Conservation (phyloP, 192 early-diverging fungal genomes). For the Backusella australiensis region DNA sequence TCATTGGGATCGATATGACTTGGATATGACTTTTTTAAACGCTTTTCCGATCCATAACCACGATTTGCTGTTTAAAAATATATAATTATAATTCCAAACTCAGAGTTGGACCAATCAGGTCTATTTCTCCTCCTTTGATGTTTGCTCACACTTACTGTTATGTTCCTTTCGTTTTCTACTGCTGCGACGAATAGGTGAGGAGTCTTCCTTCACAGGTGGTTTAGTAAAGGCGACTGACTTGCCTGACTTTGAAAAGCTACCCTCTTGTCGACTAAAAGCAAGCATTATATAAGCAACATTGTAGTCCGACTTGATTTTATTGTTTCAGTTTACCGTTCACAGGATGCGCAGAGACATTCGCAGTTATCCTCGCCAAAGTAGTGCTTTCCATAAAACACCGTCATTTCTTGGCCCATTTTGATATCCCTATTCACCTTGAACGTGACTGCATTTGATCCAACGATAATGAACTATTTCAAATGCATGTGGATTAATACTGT, state of each 20-base stretch:
- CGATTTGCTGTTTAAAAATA: background rate
- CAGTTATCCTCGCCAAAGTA: conserved; percentile 62
- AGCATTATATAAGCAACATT: background rate
- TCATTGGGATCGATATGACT: background rate
- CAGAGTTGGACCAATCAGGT: background rate
- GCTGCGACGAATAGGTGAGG: background rate
- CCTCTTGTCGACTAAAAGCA: background rate
- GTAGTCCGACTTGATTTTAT: background rate
- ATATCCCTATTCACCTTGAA: conserved; percentile 53
- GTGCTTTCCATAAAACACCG: conserved; percentile 54
- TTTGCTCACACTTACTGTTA: background rate
- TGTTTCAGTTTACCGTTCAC: conserved; percentile 39
- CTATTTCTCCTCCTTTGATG: background rate
- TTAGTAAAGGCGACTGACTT: background rate
- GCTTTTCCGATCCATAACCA: background rate
- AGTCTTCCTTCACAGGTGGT: no score
- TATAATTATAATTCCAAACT: background rate
- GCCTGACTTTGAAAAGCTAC: background rate
- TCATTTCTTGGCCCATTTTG: conserved; percentile 56
- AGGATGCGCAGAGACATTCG: conserved; percentile 59
- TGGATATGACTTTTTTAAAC: background rate
- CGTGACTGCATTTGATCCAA: conserved; percentile 47
- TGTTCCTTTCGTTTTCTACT: background rate
- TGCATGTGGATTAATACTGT: no score
- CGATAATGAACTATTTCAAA: conserved; percentile 37